A percentile compares a stretch with the other conserved stretches of the same genome.
These are phyloP conservation scores for Mortierella sp. DNA, from an alignment of 371 early-diverging fungal species.

Conservation along the genomic window DNA sequence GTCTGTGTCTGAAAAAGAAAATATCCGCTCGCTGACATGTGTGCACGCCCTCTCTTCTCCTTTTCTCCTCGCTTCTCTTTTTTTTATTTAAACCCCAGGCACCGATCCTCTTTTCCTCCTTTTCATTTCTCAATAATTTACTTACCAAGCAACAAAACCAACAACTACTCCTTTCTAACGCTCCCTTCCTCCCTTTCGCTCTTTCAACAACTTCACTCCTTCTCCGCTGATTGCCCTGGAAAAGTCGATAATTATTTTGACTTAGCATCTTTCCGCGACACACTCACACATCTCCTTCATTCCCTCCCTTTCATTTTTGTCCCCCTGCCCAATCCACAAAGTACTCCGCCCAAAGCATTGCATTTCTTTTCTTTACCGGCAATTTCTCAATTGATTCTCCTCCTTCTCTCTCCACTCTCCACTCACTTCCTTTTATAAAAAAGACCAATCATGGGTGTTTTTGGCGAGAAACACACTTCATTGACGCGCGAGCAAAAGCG, in stretches of 20 bases:
- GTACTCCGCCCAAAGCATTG: background rate
- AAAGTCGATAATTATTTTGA: constrained; percentile 23
- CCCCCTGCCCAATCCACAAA: background rate
- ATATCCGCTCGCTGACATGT: background rate
- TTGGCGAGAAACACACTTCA: constrained; percentile 56
- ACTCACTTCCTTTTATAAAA: background rate
- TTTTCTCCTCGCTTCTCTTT: background rate
- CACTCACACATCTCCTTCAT: background rate
- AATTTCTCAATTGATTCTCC: background rate
- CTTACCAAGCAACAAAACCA: background rate
- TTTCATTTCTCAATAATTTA: background rate
- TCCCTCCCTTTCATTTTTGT: background rate
- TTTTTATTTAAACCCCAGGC: constrained; percentile 1
- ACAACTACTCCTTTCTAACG: background rate
- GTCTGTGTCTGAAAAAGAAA: constrained; percentile 1
- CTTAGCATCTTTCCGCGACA: constrained; percentile 6
- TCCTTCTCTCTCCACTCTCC: background rate
- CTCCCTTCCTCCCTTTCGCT: background rate
- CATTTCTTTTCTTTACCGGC: background rate
- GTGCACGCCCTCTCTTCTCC: background rate
- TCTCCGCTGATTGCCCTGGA: constrained; percentile 4
- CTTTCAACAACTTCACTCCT: background rate
- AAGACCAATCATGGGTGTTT: constrained; percentile 47
- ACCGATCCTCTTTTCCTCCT: background rate
- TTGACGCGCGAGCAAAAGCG: constrained; percentile 58